Conservation (phyloP, 1,284 basidiomycete species). For the Gomphus sp. region DNA sequence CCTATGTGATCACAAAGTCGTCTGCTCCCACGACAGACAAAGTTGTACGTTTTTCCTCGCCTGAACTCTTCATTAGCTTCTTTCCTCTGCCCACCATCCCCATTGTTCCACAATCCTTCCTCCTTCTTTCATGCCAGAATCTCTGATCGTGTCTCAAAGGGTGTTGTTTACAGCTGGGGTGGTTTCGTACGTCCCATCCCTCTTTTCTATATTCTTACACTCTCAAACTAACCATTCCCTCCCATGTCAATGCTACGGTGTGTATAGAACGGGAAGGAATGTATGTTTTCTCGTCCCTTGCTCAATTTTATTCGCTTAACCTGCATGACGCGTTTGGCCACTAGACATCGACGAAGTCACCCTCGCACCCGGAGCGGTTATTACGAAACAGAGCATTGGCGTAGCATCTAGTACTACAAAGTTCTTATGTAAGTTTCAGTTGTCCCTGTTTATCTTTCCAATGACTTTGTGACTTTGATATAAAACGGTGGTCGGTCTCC, state of each 20-base stretch:
- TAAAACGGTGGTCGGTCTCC: no score
- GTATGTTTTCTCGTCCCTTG: background rate
- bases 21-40: constrained; percentile 34
- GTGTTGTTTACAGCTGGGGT: constrained; percentile 42
- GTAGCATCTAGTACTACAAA: constrained; percentile 28
- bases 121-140: no score
- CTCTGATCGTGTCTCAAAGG: constrained; percentile 13
- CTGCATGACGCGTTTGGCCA: background rate
- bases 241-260: background rate
- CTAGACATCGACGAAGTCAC: constrained; percentile 26
- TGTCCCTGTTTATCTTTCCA: background rate
- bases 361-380: constrained; percentile 18
- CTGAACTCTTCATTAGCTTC: background rate
- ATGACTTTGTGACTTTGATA: no score
- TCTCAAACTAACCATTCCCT: background rate
- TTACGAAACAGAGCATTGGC: constrained; percentile 32
- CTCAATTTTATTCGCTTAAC: background rate
- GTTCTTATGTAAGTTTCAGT: constrained; percentile 17
- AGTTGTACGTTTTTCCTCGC: constrained; percentile 24
- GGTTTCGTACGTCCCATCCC: constrained; percentile 26
- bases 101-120: background rate
- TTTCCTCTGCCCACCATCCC: background rate
- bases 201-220: background rate
- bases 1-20: constrained; percentile 31
- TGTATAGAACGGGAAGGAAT: no score